Evolutionary conservation across 176 grass and related monocot genomes (phyloP).

Genomic region (Coix lacrymajobi): DNA sequence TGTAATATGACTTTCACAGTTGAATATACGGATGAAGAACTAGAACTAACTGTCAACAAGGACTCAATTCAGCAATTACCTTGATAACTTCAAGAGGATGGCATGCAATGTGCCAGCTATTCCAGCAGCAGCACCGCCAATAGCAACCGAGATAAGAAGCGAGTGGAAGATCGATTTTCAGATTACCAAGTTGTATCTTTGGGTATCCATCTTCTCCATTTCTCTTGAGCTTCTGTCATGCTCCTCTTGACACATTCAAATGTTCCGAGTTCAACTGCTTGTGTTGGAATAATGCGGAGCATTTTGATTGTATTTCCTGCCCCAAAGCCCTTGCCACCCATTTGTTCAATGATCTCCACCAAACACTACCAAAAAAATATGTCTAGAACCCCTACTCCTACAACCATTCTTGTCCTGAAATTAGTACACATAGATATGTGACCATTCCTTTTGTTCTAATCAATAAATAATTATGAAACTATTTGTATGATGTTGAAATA

Average conservation of each 20-base stretch:
- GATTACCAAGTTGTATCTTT: constrained; percentile 46
- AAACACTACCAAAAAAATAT: constrained; percentile 64
- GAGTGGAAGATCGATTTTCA: constrained; percentile 53
- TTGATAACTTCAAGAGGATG: constrained; percentile 95
- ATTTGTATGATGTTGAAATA: neutral
- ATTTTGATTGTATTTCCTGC: constrained; percentile 82
- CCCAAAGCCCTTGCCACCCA: constrained; percentile 85
- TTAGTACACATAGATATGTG: constrained; percentile 1
- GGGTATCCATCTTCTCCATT: constrained; percentile 50
- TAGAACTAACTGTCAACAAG: neutral
- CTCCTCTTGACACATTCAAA: constrained; percentile 75
- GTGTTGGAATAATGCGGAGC: constrained; percentile 69
- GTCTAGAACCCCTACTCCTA: constrained; percentile 79
- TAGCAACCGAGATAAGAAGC: constrained; percentile 50
- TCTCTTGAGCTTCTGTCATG: constrained; percentile 47
- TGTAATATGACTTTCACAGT: neutral
- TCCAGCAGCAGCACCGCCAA: constrained; percentile 70
- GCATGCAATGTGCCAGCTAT: constrained; percentile 65
- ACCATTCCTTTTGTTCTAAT: neutral
- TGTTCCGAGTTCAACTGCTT: constrained; percentile 68
- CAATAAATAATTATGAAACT: neutral
- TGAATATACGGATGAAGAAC: neutral
- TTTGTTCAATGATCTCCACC: constrained; percentile 56
- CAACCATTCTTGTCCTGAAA: constrained; percentile 85
- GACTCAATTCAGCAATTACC: constrained; percentile 29